Evolutionary conservation across 495 filamentous ascomycete genomes (phyloP), one percentile per base, ranked within the genome.

Genomic region (Clohesyomyces aquaticus): DNA sequence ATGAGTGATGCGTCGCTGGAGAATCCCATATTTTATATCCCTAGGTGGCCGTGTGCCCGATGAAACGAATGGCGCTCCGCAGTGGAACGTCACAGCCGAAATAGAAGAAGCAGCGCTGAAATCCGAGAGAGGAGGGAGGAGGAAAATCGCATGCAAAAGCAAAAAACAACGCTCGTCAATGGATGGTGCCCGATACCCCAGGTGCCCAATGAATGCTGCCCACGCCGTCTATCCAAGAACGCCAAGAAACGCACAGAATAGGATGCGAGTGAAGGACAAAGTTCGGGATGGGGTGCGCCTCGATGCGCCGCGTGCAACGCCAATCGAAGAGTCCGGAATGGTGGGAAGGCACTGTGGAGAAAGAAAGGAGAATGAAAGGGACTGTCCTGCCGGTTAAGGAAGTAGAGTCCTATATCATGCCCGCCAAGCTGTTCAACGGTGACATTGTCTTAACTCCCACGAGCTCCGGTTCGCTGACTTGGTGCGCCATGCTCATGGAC

Each of bases 341-440:
- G n/a, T n/a, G n/a, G n/a, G n/a, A 47, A 38, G 32, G 14, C 32
- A 6, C 32, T 14, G 6, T 38, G 6, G 32, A 14, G 32, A 38
- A 38, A 38, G 32, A 14, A 38, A 6, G 14, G 6, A 38, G n/a
- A n/a, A n/a, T n/a, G n/a, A n/a, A n/a, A n/a, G n/a, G n/a, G 32
- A 14, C 6, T 14, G 32, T 38, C 8, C 14, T 41, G 25, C 52
- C 43, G 41, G 16, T 57, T 48, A 56, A 28, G 60, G 38, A 26
- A 48, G 25, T 32, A 22, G 1, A 14, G 8, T 48, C 35, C 26
- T 61, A 69, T 45, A 70, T 70, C 67, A 70, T 66, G 26, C 67
- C 55, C 26, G 67, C 63, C 12, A 70, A 49, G 18, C 51, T 63
- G 21, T 50, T 70, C n/a, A 70, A 50, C 38, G 67, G 46, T 3